Percentiles rank a stretch among this genome's conserved stretches.
phyloP scores from a whole-genome alignment of 176 grass and related monocot genomes.

The Pontederia paniculata region DNA sequence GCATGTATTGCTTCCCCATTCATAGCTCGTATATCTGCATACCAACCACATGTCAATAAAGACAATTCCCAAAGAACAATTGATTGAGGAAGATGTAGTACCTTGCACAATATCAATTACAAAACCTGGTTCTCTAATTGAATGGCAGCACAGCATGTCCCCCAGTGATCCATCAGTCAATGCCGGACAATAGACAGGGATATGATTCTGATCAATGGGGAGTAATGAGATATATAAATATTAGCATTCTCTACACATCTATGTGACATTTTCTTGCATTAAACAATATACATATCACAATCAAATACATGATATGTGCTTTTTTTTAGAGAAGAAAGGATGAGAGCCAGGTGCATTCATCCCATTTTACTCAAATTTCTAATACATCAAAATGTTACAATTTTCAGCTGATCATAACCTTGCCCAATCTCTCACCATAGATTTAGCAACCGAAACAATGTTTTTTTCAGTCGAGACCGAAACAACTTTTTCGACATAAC shows the following conservation, averaged over 20 bases:
- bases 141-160: conserved; percentile 90
- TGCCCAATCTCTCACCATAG: too few relatives aligned
- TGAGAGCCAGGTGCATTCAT: too few relatives aligned
- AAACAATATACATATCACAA: too few relatives aligned
- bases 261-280: too few relatives aligned
- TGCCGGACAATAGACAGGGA: conserved; percentile 76
- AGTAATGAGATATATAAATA: conserved; percentile 13
- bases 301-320: too few relatives aligned
- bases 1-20: conserved; percentile 92
- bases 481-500: too few relatives aligned
- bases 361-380: too few relatives aligned
- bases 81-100: conserved; percentile 19
- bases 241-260: conserved; percentile 2
- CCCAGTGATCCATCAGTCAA: conserved; percentile 97
- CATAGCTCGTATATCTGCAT: conserved; percentile 68
- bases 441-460: too few relatives aligned
- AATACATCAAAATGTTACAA: too few relatives aligned
- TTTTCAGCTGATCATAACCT: too few relatives aligned
- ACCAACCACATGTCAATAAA: conserved; percentile 12
- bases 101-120: conserved; percentile 94
- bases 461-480: too few relatives aligned
- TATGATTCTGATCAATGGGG: conserved; percentile 48
- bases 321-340: too few relatives aligned
- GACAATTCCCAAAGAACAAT: conserved; percentile 4
- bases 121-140: conserved; percentile 77